Conservation (phyloP, 2,329 filamentous ascomycete species). For the Fusarium sp. region DNA sequence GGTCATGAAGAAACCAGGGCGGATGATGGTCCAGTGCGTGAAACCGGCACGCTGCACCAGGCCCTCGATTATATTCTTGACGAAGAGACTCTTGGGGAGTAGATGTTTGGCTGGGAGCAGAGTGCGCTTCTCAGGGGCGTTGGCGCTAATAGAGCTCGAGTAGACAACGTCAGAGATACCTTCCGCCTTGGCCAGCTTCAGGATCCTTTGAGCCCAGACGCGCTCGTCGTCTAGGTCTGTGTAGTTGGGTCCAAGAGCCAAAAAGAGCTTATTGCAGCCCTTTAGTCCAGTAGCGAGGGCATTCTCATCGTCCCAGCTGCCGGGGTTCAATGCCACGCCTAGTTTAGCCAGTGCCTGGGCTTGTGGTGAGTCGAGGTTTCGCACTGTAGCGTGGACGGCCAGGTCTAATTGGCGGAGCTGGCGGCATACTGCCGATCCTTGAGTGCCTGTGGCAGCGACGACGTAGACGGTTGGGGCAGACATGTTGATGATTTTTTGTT, state of each 20-base stretch:
- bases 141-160: conserved; percentile 6
- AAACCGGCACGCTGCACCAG: not conserved
- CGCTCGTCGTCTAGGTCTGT: conserved; percentile 6
- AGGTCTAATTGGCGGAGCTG: conserved; percentile 7
- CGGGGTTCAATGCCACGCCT: not conserved
- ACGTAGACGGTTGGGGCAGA: conserved; percentile 1
- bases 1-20: not conserved
- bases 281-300: not conserved
- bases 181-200: not conserved
- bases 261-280: not conserved
- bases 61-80: not conserved
- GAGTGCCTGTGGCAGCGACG: conserved; percentile 8
- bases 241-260: not conserved
- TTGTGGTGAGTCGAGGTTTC: not conserved
- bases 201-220: conserved; percentile 4
- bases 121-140: conserved; percentile 2
- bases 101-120: not conserved
- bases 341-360: not conserved
- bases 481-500: not conserved
- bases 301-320: not conserved
- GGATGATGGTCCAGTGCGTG: not conserved
- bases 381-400: conserved; percentile 9
- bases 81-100: not conserved
- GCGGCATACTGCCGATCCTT: conserved; percentile 13
- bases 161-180: conserved; percentile 1